Base-by-base conservation (phyloP, 768 basidiomycete species). In the Tylopilus plumbeoviolaceoides region DNA sequence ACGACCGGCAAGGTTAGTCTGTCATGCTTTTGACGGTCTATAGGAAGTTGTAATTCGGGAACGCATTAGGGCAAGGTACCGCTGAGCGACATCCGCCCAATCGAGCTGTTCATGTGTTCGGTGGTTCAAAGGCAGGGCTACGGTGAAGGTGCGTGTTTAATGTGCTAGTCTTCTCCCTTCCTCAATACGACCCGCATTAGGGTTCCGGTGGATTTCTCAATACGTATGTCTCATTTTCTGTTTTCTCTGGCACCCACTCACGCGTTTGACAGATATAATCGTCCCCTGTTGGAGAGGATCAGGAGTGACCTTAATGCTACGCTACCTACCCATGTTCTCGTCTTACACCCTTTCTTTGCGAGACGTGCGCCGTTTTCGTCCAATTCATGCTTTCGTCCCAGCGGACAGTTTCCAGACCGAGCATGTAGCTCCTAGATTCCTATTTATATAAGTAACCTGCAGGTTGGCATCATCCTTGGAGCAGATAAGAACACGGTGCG, bases 71-170 rank as follows among this genome's bases (percentile, higher is more conserved):
- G 97, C 69, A 98, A 98, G 72, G 91, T 97, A 36, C 95, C 94
- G 55, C 82, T 99, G 66, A 89, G 78, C 62, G 95, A 98, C 71
- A 98, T 98, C 61, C 84, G 97, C 55, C 97, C 97, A 17, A 98
- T 99, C 71, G 97, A 99, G 69, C 81, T 98, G 62, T 99, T 98
- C 84, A 99, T 99, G 97, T 98, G 95, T 78, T 98, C 97, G 14
- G 97, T 99, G 51, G 97, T 99, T 51, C 93, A 95, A 81, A 82
- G 95, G 70, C 94, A 97, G 72, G 95, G 95, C 46, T 98, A 99
- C 70, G 95, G 94, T 55, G 95, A 98, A 76, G 95, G 95, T 84
- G 51, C 45, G 75, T 54, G 36, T 53, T 35, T 47, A 44, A 21
- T 11, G 20, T 27, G 2, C 27, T 33, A 43, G 23, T 30, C 40